Evolutionary conservation across 495 filamentous ascomycete genomes (phyloP).

Genomic region (Hypoxylon crocopeplum): DNA sequence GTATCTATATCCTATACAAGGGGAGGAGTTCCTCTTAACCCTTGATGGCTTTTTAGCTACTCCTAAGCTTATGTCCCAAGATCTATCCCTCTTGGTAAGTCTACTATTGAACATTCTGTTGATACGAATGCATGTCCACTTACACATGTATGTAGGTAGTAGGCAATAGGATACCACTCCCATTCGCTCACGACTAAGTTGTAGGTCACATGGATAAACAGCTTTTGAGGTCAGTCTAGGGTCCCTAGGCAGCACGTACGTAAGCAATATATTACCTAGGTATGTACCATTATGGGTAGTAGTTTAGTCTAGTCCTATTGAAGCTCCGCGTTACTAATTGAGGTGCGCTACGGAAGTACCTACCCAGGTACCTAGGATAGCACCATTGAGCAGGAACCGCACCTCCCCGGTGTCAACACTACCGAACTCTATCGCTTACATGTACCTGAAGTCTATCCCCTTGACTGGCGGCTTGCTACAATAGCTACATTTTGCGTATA

Average conservation of each 20-base stretch:
- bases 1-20: background rate
- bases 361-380: background rate
- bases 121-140: too few species aligned
- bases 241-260: constrained; percentile 12
- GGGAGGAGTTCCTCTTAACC: background rate
- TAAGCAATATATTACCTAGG: constrained; percentile 30
- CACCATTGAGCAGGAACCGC: constrained; percentile 18
- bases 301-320: too few species aligned
- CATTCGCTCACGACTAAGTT: background rate
- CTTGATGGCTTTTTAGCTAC: too few species aligned
- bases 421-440: constrained; percentile 22
- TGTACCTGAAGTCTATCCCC: too few species aligned
- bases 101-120: too few species aligned
- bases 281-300: too few species aligned
- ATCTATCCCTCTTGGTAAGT: too few species aligned
- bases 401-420: constrained; percentile 28
- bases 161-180: too few species aligned
- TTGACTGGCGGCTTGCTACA: too few species aligned
- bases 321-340: constrained; percentile 27
- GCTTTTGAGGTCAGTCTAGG: background rate
- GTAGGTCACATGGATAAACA: constrained; percentile 18
- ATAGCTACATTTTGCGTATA: too few species aligned
- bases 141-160: too few species aligned
- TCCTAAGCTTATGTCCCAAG: too few species aligned
- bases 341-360: constrained; percentile 2